Base-by-base conservation (phyloP, 768 basidiomycete genomes). In the Hebeloma cylindrosporum region DNA sequence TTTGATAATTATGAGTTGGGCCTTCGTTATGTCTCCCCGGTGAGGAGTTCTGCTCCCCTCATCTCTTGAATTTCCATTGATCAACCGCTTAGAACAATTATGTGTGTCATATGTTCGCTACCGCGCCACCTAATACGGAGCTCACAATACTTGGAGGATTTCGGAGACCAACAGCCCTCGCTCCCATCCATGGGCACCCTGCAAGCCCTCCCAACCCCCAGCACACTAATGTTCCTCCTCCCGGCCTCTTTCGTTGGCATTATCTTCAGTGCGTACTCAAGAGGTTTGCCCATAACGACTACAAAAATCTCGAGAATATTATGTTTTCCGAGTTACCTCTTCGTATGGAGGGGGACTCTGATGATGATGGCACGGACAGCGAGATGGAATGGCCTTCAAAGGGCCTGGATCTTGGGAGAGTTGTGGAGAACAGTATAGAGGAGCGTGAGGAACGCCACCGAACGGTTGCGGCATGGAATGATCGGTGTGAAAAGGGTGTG, bases 241-340 rank as follows among this genome's bases (percentile, higher is more conserved):
- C 40, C 27, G 27, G 40, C 26, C 27, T 32, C 20, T 42, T 42
- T 42, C 40, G 40, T 30, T 42, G 40, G 40, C 40, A 42, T 21
- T 42, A 42, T 16, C 40, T 42, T 20, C 40, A 42, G 40, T 42
- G 40, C 21, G 40, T 42, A 21, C 27, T 40, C 39, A 40, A 40
- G 39, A 40, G n/a, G 13, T 40, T n/a, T 40, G n/a, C n/a, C n/a
- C n/a, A n/a, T n/a, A n/a, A n/a, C n/a, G n/a, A n/a, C n/a, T n/a
- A n/a, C n/a, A n/a, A n/a, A n/a, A n/a, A n/a, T n/a, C n/a, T n/a
- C n/a, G n/a, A n/a, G n/a, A n/a, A n/a, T n/a, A n/a, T n/a, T n/a
- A n/a, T n/a, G n/a, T n/a, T n/a, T n/a, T n/a, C n/a, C n/a, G n/a
- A n/a, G n/a, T n/a, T n/a, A n/a, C n/a, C n/a, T n/a, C n/a, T n/a